Conservation (phyloP, 805 yeast species). For the Teunomyces gatunensis region DNA sequence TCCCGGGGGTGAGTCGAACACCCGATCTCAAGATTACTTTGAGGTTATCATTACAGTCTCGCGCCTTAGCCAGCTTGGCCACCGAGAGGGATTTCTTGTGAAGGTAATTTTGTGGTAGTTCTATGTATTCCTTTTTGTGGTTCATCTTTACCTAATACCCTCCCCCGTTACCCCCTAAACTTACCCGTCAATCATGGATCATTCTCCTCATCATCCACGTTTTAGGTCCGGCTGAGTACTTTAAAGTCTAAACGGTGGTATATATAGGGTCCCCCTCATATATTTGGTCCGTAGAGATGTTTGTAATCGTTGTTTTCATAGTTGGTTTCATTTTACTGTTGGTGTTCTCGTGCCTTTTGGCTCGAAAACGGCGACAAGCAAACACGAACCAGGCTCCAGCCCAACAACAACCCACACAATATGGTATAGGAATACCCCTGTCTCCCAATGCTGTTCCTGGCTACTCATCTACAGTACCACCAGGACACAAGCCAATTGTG, state of each 20-base stretch:
- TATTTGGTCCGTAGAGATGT: background rate
- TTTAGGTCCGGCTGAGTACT: background rate
- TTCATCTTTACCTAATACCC: no score
- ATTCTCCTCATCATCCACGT: no score
- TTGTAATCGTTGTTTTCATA: background rate
- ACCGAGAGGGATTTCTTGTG: slow-evolving; percentile 28
- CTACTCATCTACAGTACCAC: background rate
- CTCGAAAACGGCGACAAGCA: background rate
- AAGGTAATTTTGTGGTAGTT: background rate
- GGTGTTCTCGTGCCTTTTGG: background rate
- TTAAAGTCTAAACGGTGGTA: background rate
- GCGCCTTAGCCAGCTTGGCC: slow-evolving; percentile 51
- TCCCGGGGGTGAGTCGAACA: slow-evolving; percentile 49
- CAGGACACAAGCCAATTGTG: background rate
- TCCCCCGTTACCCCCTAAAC: no score
- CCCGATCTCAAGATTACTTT: slow-evolving; percentile 45
- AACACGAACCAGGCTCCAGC: no score
- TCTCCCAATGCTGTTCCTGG: background rate
- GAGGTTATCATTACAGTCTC: slow-evolving; percentile 39
- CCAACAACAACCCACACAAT: no score
- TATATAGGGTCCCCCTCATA: no score
- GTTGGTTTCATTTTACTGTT: background rate
- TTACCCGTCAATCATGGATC: no score
- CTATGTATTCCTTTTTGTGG: background rate
- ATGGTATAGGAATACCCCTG: background rate